Evolutionary conservation across 1,284 basidiomycete genomes (phyloP), one percentile per base, ranked within the genome.

Genomic region (Meripilus lineatus): DNA sequence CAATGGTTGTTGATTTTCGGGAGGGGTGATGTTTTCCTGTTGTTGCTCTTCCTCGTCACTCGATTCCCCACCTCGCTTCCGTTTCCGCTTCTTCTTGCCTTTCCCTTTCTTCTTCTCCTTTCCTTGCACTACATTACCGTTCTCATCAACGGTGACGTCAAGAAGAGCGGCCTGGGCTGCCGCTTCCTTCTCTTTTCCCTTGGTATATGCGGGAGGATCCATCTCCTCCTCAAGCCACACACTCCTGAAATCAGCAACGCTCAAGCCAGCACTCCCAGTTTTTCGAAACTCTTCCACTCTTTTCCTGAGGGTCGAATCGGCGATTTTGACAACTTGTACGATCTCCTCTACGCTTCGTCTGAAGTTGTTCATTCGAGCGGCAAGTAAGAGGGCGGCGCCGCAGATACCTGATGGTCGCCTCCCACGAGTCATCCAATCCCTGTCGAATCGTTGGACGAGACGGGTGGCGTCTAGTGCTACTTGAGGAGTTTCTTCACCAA

Each of bases 351-450:
- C 77, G 18, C 85, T 90, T 35, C 96, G 75, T 30, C 94, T 74
- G 60, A 96, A 99, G 62, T 97, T 93, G 67, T 96, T 97, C 96
- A 99, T 99, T 17, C 96, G 83, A 24, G 93, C 95, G 0, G 96
- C 96, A 15, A 99, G 80, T 30, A 99, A 76, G 13, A 99, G 76
- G 26, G 91, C 93, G 0, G 96, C 96, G 23, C 96, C 96, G 62
- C 95, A 98, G 47, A 99, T 94, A 14, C 96, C 96, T 0, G 96
- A 93, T 0, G 96, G 96, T 10, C 96, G 79, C 33, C 96, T 83
- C 28, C 96, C 96, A 23, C 88, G 84, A 5, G 90, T 89, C 79
- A 99, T 93, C 95, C 95, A 99, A 66, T 99, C 96, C 21, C 92
- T 80, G 58, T 93, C 88, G 67, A 99, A 98, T 21, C 96, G 89